These are phyloP conservation scores for Limnanthes douglasii DNA, from an alignment of 345 rosid species.

Conservation along the genomic window DNA sequence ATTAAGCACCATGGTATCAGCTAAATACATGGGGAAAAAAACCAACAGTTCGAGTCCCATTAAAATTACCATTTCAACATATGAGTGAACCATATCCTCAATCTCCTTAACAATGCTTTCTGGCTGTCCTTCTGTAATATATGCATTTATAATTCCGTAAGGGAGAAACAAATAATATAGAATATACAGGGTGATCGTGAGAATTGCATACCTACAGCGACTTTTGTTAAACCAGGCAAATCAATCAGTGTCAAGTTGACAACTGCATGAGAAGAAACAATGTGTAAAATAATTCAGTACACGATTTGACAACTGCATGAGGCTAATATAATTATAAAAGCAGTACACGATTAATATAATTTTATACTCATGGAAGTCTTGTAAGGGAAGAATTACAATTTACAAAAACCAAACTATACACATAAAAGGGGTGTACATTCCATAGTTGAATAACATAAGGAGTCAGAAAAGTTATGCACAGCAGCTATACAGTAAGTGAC, in stretches of 20 bases:
- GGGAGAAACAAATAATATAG: background rate
- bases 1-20: too few species aligned
- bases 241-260: constrained; percentile 57
- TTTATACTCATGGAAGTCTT: too few species aligned
- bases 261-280: constrained; percentile 25
- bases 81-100: constrained; percentile 49
- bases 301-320: too few species aligned
- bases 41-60: background rate
- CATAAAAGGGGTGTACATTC: too few species aligned
- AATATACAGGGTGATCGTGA: background rate
- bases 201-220: constrained; percentile 37
- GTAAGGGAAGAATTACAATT: too few species aligned
- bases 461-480: too few species aligned
- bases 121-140: constrained; percentile 50
- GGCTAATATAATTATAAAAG: too few species aligned
- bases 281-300: too few species aligned
- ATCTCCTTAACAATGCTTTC: constrained; percentile 43
- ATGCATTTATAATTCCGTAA: constrained; percentile 4
- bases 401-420: constrained; percentile 2
- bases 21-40: too few species aligned
- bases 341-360: too few species aligned
- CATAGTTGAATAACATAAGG: too few species aligned
- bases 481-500: too few species aligned
- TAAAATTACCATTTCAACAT: constrained; percentile 42
- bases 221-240: constrained; percentile 62